phyloP scores from a whole-genome alignment of 2,329 filamentous ascomycete genomes.

The Mycosphaerella sp. region DNA sequence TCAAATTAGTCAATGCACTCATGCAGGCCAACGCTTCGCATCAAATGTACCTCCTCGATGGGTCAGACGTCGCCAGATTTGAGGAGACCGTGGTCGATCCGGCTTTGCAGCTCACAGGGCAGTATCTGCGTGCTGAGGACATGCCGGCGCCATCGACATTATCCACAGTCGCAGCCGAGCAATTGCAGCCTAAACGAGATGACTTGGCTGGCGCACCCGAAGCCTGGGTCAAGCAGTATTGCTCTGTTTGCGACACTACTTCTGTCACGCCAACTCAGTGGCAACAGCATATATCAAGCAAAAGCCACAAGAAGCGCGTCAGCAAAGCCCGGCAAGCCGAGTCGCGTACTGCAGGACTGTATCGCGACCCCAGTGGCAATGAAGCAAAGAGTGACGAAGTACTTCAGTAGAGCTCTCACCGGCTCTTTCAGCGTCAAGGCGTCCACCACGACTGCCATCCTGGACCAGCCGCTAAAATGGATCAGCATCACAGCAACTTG shows the following conservation, averaged over 20 bases:
- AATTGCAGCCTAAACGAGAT: constrained; percentile 52
- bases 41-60: constrained; percentile 72
- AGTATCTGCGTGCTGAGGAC: constrained; percentile 55
- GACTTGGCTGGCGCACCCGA: constrained; percentile 40
- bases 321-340: constrained; percentile 6
- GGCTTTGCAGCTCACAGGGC: constrained; percentile 54
- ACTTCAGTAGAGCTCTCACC: no score
- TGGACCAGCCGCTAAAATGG: no score
- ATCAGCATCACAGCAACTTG: no score
- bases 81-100: constrained; percentile 56
- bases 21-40: constrained; percentile 50
- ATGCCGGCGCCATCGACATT: constrained; percentile 53
- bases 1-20: constrained; percentile 65
- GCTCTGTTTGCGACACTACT: constrained; percentile 61
- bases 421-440: no score
- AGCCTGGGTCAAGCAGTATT: constrained; percentile 51
- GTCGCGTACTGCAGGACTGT: neutral
- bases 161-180: constrained; percentile 50
- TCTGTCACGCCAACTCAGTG: constrained; percentile 53
- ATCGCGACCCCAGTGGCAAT: neutral
- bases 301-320: constrained; percentile 42
- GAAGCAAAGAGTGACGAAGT: no score
- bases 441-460: no score
- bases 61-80: constrained; percentile 62
- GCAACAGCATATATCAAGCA: constrained; percentile 50